Evolutionary conservation across 2,329 filamentous ascomycete species (phyloP).

Genomic region (Rachicladosporium sp.): DNA sequence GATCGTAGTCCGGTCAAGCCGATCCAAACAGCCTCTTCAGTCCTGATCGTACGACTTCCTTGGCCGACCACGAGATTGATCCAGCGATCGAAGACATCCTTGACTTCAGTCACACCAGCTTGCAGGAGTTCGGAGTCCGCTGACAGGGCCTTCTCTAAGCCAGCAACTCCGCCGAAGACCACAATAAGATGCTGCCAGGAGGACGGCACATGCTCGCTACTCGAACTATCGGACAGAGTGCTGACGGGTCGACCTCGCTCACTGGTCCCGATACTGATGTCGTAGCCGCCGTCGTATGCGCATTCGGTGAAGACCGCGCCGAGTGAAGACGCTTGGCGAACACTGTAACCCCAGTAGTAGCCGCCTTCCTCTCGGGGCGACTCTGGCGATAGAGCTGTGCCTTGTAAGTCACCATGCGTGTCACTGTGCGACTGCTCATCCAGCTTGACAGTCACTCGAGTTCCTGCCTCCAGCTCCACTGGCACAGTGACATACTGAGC

Average conservation of each 20-base stretch:
- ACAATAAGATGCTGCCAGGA: slow-evolving; percentile 55
- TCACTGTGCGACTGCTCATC: slow-evolving; percentile 18
- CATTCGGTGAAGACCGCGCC: slow-evolving; percentile 67
- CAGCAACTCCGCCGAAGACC: slow-evolving; percentile 70
- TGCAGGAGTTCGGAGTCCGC: slow-evolving; percentile 46
- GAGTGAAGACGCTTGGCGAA: slow-evolving; percentile 54
- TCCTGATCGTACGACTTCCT: slow-evolving; percentile 69
- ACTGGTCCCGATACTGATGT: slow-evolving; percentile 71
- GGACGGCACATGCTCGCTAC: slow-evolving; percentile 31
- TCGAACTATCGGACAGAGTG: slow-evolving; percentile 24
- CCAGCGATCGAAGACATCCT: slow-evolving; percentile 72
- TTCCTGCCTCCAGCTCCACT: slow-evolving; percentile 53
- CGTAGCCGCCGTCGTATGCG: slow-evolving; percentile 64
- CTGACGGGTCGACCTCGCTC: slow-evolving; percentile 48
- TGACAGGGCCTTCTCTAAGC: slow-evolving; percentile 62
- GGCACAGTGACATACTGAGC: slow-evolving; percentile 39
- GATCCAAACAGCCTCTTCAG: slow-evolving; percentile 72
- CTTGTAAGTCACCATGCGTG: no score
- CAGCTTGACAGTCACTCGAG: slow-evolving; percentile 62
- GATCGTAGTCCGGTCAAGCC: slow-evolving; percentile 56
- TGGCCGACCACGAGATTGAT: slow-evolving; percentile 69
- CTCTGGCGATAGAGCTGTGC: slow-evolving; percentile 45
- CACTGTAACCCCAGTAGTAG: slow-evolving; percentile 76
- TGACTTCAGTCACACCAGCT: slow-evolving; percentile 51
- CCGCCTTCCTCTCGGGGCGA: slow-evolving; percentile 61